phyloP scores from a whole-genome alignment of 2,329 filamentous ascomycete genomes.

The Cordyceps cateniannulata region DNA sequence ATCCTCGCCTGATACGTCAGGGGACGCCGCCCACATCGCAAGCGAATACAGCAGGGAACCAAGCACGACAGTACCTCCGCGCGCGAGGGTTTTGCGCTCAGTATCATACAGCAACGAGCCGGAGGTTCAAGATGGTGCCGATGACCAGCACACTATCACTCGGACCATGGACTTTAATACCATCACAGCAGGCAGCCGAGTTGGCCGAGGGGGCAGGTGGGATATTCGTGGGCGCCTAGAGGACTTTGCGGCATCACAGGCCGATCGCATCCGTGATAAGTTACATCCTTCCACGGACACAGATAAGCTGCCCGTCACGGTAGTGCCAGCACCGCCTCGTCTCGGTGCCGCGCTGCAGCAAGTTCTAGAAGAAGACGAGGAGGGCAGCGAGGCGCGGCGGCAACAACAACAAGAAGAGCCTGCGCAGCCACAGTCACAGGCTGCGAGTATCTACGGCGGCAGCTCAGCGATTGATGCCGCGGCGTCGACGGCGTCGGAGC shows the following conservation, averaged over 20 bases:
- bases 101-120: constrained; percentile 9
- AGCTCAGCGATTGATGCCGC: constrained; percentile 3
- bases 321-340: constrained; percentile 57
- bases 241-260: constrained; percentile 54
- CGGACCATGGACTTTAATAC: constrained; percentile 1
- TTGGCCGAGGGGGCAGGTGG: constrained; percentile 34
- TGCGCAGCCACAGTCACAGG: not conserved
- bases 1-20: not conserved
- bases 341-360: constrained; percentile 49
- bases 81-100: not conserved
- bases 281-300: constrained; percentile 48
- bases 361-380: constrained; percentile 49
- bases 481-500: not conserved
- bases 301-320: constrained; percentile 49
- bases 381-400: constrained; percentile 8
- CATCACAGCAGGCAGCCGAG: not conserved
- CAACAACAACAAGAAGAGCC: not conserved
- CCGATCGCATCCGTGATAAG: constrained; percentile 52
- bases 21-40: not conserved
- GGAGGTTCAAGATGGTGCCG: not conserved
- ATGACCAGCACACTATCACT: not conserved
- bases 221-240: constrained; percentile 52
- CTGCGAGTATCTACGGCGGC: not conserved
- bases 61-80: not conserved
- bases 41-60: not conserved